Evolutionary conservation across 768 basidiomycete genomes (phyloP).

Genomic region (Termitomyces sp.): DNA sequence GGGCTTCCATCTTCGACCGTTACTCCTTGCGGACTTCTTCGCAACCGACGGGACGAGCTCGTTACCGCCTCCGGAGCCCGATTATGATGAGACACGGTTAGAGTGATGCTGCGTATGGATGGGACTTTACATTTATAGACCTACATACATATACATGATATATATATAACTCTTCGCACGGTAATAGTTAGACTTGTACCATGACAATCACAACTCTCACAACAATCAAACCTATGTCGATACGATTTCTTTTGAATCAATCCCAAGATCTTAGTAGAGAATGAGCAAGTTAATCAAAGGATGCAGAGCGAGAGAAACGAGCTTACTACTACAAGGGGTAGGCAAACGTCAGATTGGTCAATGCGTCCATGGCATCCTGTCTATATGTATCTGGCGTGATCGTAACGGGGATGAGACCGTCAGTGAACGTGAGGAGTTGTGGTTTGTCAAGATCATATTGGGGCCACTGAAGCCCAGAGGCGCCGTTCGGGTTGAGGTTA

Average conservation of each 20-base stretch:
- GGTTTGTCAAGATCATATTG: constrained; percentile 29
- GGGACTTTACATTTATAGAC: constrained; percentile 5
- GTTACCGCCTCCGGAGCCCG: constrained; percentile 23
- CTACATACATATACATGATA: constrained; percentile 4
- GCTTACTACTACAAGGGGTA: constrained; percentile 23
- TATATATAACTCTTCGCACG: constrained; percentile 3
- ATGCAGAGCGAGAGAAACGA: no score
- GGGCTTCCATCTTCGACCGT: constrained; percentile 76
- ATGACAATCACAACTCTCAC: background rate
- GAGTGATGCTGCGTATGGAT: constrained; percentile 16
- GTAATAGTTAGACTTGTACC: constrained; percentile 10
- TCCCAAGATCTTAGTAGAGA: no score
- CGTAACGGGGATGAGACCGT: constrained; percentile 23
- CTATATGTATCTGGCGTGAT: constrained; percentile 41
- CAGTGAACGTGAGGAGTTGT: constrained; percentile 33
- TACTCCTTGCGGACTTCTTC: constrained; percentile 67
- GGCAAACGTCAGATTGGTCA: constrained; percentile 26
- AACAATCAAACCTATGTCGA: background rate
- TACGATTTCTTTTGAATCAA: no score
- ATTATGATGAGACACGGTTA: constrained; percentile 9
- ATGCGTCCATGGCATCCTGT: constrained; percentile 26
- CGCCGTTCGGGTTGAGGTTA: constrained; percentile 38
- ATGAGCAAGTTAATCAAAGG: no score
- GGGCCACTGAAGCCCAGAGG: constrained; percentile 35
- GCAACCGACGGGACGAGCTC: constrained; percentile 32